Evolutionary conservation across 768 basidiomycete genomes (phyloP).

Genomic region (Fistulinella prunicolor): DNA sequence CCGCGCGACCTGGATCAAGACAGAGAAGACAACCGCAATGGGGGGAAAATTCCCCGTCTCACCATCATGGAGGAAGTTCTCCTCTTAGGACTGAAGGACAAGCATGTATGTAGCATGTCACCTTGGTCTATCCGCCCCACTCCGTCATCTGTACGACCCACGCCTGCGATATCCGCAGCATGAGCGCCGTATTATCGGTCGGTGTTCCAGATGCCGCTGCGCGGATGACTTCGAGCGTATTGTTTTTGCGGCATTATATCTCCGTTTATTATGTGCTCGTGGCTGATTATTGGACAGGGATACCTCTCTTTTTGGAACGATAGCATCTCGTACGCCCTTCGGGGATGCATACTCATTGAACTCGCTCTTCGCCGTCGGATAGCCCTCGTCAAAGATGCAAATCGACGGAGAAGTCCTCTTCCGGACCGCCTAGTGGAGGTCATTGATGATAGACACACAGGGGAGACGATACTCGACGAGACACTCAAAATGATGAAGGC

Average conservation of each 20-base stretch:
- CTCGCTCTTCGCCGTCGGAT: constrained; percentile 94
- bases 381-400: constrained; percentile 83
- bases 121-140: constrained; percentile 1
- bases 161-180: constrained; percentile 18
- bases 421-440: constrained; percentile 88
- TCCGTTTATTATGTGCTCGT: neutral
- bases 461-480: constrained; percentile 96
- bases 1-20: constrained; percentile 82
- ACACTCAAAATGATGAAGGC: constrained; percentile 93
- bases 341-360: constrained; percentile 98
- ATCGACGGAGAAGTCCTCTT: constrained; percentile 65
- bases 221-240: constrained; percentile 3
- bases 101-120: constrained; percentile 61
- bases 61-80: constrained; percentile 98
- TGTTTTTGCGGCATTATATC: constrained; percentile 21
- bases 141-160: constrained; percentile 7
- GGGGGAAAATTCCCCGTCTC: constrained; percentile 75
- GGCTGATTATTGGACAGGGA: constrained; percentile 46
- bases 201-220: neutral
- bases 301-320: constrained; percentile 99
- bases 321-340: constrained; percentile 97
- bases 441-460: constrained; percentile 87
- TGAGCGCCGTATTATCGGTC: constrained; percentile 3
- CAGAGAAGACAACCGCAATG: constrained; percentile 57
- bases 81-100: constrained; percentile 92